Conservation (phyloP, 2,329 filamentous ascomycete genomes). For the Curvularia eragrostidis region DNA sequence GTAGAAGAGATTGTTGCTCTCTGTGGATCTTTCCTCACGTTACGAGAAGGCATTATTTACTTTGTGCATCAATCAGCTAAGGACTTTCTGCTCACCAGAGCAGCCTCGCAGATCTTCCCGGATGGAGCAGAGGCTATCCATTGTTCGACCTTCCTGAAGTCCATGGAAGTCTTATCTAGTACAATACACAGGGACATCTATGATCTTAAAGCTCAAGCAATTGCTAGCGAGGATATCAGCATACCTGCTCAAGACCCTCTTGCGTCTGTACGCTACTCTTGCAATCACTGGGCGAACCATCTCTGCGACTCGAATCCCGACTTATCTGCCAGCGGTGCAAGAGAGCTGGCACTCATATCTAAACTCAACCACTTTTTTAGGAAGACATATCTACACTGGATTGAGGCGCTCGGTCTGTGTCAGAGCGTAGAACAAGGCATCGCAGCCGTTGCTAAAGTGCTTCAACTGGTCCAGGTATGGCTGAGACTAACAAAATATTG, state of each 20-base stretch:
- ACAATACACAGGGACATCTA: neutral
- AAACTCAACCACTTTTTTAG: neutral
- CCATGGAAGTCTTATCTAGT: neutral
- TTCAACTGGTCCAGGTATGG: neutral
- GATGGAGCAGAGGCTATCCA: conserved; percentile 17
- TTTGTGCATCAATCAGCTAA: conserved; percentile 20
- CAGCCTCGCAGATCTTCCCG: neutral
- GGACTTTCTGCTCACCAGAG: conserved; percentile 47
- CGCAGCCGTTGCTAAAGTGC: conserved; percentile 8
- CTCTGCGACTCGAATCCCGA: conserved; percentile 25
- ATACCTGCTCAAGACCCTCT: conserved; percentile 26
- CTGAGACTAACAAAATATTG: neutral
- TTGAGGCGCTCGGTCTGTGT: conserved; percentile 26
- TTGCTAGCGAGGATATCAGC: neutral
- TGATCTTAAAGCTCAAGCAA: neutral
- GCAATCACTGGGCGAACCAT: conserved; percentile 46
- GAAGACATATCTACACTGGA: conserved; percentile 3
- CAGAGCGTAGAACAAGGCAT: conserved; percentile 22
- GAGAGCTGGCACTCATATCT: neutral
- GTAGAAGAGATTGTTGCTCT: conserved; percentile 33
- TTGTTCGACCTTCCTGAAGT: neutral
- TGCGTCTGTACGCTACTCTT: conserved; percentile 32
- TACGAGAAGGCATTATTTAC: neutral
- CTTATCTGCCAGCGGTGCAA: neutral
- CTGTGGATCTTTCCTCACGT: conserved; percentile 47